Conservation (phyloP, 495 filamentous ascomycete genomes). For the Hypoxylon fragiforme region DNA sequence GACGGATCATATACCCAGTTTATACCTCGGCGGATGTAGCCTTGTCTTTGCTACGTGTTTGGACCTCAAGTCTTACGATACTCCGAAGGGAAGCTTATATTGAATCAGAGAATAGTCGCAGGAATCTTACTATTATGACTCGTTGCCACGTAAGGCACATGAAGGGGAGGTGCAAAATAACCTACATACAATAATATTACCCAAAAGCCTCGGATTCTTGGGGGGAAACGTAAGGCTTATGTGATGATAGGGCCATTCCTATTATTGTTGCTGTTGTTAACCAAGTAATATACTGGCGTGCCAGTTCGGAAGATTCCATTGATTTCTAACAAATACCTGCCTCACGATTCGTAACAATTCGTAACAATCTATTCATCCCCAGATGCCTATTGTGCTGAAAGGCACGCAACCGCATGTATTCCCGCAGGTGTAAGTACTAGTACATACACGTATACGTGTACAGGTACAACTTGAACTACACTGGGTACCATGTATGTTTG, state of each 20-base stretch:
- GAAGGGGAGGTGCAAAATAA: slow-evolving; percentile 10
- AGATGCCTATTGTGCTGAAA: background rate
- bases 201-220: slow-evolving; percentile 12
- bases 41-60: slow-evolving; percentile 25
- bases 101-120: slow-evolving; percentile 14
- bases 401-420: slow-evolving; percentile 3
- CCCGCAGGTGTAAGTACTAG: too few species aligned
- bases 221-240: slow-evolving; percentile 31
- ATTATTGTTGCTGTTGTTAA: slow-evolving; percentile 3
- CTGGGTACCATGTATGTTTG: too few species aligned
- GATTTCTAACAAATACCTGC: slow-evolving; percentile 21
- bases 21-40: slow-evolving; percentile 11
- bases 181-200: slow-evolving; percentile 13
- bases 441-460: too few species aligned
- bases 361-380: too few species aligned
- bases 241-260: slow-evolving; percentile 22
- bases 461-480: too few species aligned
- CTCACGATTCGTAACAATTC: too few species aligned
- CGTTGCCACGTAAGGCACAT: slow-evolving; percentile 25
- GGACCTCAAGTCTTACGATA: slow-evolving; percentile 23
- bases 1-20: slow-evolving; percentile 24
- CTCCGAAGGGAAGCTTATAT: slow-evolving; percentile 29
- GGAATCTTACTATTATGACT: slow-evolving; percentile 33
- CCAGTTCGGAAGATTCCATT: slow-evolving; percentile 7
- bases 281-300: slow-evolving; percentile 5